phyloP scores from a whole-genome alignment of 805 yeast species.

The Lipomyces starkeyi region DNA sequence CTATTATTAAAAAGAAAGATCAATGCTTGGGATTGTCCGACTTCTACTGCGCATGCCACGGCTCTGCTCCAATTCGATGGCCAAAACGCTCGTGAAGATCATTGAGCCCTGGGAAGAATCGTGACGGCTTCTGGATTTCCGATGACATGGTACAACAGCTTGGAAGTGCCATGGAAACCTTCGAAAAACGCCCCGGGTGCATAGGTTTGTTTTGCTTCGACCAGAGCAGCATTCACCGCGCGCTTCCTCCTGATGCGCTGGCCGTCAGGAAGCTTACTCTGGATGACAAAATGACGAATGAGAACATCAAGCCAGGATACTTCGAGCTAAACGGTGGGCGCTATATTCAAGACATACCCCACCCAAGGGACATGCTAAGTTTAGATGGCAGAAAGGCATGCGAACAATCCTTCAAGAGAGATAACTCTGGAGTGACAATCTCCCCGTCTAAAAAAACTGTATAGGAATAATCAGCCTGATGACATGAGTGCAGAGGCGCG shows the following conservation, averaged over 20 bases:
- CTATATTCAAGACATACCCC: background rate
- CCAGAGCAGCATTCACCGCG: constrained; percentile 6
- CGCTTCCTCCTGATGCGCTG: background rate
- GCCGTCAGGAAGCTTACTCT: constrained; percentile 1
- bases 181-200: constrained; percentile 1
- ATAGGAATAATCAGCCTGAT: too few relatives aligned
- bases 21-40: too few relatives aligned
- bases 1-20: too few relatives aligned
- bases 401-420: constrained; percentile 1
- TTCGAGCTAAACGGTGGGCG: constrained; percentile 3
- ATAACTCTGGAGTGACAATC: background rate
- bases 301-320: background rate
- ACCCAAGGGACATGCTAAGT: constrained; percentile 5
- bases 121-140: constrained; percentile 2
- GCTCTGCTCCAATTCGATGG: too few relatives aligned
- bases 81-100: too few relatives aligned
- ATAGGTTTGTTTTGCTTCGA: constrained; percentile 5
- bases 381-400: constrained; percentile 4
- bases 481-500: too few relatives aligned
- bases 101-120: background rate
- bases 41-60: too few relatives aligned
- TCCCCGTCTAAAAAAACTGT: too few relatives aligned
- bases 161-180: background rate
- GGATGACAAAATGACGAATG: background rate
- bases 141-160: constrained; percentile 3